Evolutionary conservation across 495 filamentous ascomycete genomes (phyloP).

Genomic region (Cercophora samala): DNA sequence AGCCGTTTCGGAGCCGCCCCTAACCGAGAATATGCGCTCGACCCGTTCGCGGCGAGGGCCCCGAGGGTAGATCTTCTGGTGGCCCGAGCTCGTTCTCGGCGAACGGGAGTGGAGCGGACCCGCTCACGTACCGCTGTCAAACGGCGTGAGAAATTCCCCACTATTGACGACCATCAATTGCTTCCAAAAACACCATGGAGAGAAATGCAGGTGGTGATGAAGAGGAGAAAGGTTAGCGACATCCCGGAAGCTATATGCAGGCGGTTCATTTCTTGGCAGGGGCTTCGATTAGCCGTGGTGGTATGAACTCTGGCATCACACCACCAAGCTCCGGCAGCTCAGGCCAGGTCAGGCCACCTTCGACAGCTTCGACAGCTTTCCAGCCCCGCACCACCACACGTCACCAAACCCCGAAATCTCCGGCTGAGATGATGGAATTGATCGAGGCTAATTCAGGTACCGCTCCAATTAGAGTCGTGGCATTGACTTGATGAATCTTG

Average conservation of each 20-base stretch:
- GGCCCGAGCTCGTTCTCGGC: neutral
- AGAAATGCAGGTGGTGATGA: neutral
- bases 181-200: neutral
- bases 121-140: too few species aligned
- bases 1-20: neutral
- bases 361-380: neutral
- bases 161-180: neutral
- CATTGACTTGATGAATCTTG: neutral
- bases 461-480: neutral
- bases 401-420: neutral
- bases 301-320: neutral
- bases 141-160: neutral
- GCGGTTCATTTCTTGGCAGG: neutral
- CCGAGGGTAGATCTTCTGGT: too few species aligned
- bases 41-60: too few species aligned
- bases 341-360: neutral
- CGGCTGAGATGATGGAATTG: neutral
- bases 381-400: neutral
- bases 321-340: neutral
- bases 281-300: neutral
- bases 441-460: neutral
- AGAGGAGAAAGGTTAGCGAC: neutral
- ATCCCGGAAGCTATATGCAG: neutral
- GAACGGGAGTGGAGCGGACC: neutral
- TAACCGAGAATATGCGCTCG: conserved; percentile 7